Conservation (phyloP, 805 yeast genomes). For the Myxozyma nipponensis region DNA sequence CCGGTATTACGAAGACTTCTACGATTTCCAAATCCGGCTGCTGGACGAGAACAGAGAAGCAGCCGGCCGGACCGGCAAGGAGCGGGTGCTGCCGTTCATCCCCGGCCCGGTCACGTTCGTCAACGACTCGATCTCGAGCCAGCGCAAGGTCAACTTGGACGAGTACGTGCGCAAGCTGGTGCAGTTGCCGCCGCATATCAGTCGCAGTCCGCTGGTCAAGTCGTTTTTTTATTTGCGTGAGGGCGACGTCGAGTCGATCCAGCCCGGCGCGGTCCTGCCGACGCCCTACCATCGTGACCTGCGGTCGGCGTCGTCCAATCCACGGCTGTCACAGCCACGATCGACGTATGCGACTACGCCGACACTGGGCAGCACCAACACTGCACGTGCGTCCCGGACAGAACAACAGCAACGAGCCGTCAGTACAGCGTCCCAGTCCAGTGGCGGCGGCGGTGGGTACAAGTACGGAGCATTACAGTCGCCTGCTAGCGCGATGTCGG, state of each 20-base stretch:
- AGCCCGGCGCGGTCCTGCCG: slow-evolving; percentile 35
- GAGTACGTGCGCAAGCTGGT: slow-evolving; percentile 58
- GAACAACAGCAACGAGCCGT: background rate
- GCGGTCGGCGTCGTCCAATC: background rate
- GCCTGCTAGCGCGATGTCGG: background rate
- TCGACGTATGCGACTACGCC: background rate
- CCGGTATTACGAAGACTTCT: slow-evolving; percentile 92
- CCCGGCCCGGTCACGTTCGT: slow-evolving; percentile 95
- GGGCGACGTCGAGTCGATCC: slow-evolving; percentile 54
- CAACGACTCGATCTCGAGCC: slow-evolving; percentile 64
- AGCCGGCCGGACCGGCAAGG: slow-evolving; percentile 79
- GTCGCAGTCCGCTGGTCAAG: slow-evolving; percentile 44
- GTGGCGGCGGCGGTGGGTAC: background rate
- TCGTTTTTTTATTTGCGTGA: slow-evolving; percentile 64
- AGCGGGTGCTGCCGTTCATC: slow-evolving; percentile 83
- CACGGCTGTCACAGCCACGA: background rate
- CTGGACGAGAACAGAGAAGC: slow-evolving; percentile 84
- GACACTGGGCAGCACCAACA: background rate
- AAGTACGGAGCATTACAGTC: background rate
- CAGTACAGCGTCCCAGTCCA: background rate
- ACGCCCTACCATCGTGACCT: slow-evolving; percentile 29
- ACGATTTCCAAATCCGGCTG: slow-evolving; percentile 82
- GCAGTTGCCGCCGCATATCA: slow-evolving; percentile 67
- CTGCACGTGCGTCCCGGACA: background rate
- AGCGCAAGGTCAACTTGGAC: slow-evolving; percentile 53